Base-by-base conservation (phyloP, 2,329 filamentous ascomycete genomes). In the Colletotrichum trifolii region DNA sequence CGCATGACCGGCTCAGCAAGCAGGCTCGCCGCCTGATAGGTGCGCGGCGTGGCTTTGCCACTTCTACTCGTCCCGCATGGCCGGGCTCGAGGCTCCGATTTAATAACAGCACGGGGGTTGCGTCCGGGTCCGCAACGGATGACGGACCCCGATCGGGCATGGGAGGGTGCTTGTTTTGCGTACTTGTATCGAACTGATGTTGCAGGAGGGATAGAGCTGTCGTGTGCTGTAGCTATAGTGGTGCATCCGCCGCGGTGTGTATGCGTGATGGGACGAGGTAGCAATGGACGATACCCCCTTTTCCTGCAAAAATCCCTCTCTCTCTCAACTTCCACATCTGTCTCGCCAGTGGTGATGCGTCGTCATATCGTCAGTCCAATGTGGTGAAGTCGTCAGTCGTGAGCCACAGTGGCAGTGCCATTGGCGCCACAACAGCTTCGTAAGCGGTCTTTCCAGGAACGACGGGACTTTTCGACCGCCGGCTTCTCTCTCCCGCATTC, bases 271-370 rank as follows among this genome's bases (percentile, higher is more conserved):
- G 40, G 52, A 53, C 57, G 58, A 67, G 63, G 49, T 63, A 67
- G 59, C 66, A 68, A 68, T 68, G 63, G 66, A 68, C 66, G 66
- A 68, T 68, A 68, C 66, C 66, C 63, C 62, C 58, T 66, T 68
- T 66, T 56, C 45, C 33, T 39, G 45, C 42, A 39, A 25, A 25
- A 25, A 1, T 4, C 25, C 4, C 25, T 25, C 25, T 25, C 25
- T 25, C 25, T 25, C 25, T 25, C 25, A 5, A 25, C 25, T 25
- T 25, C 4, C 1, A 25, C 25, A 25, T 25, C 25, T 25, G 25
- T 25, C 25, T 25, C 25, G 25, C 25, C 25, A 25, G 25, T 25
- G 25, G 25, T 25, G 25, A 25, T 25, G 25, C 25, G 25, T 25
- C 25, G 25, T 25, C 25, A 25, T 25, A 25, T 25, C 4, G 25